Evolutionary conservation across 257 asterid genomes (phyloP), one percentile per base, ranked within the genome.

Genomic region (Linderniella brevidens): DNA sequence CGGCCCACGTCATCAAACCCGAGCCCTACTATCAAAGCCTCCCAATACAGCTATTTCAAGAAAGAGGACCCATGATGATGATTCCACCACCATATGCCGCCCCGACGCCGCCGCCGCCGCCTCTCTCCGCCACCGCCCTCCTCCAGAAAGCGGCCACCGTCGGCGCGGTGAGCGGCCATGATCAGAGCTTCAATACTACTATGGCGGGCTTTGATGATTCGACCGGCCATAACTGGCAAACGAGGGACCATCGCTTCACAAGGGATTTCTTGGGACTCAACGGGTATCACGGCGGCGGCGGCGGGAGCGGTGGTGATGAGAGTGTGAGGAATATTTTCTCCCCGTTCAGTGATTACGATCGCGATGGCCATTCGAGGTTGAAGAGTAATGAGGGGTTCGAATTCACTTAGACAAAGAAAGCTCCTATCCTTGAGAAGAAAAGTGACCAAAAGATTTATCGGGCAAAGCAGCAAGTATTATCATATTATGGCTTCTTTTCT

Each of bases 41-140:
- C 3, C 32, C 32, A 25, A 25, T 25, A 25, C 32, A 25, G 32
- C 32, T 25, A 6, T 69, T 55, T 54, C 73, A 65, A 60, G 70
- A 68, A 37, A 56, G 43, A 29, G 49, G 44, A 9, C 47, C 57
- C 25, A 10, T 55, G 16, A 19, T 57, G 43, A 8, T 55, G 0
- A 58, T 58, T 36, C 61, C 46, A 15, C 20, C 49, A 17, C 11
- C n/a, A n/a, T n/a, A n/a, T n/a, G n/a, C n/a, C n/a, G n/a, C n/a
- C n/a, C n/a, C n/a, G n/a, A n/a, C n/a, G n/a, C n/a, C 49, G 8
- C 20, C 49, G 10, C 49, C 8, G 11, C 49, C 15, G 47, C 1
- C 10, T 15, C 17, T 45, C 5, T 17, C 49, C 6, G 49, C 49
- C 49, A 15, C 47, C 13, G 15, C 47, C 10, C 11, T 42, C 47